Percentiles rank a stretch among this genome's conserved stretches.
phyloP scores from a whole-genome alignment of 1,139 yeast species.

The Tardiomyces blankii region DNA sequence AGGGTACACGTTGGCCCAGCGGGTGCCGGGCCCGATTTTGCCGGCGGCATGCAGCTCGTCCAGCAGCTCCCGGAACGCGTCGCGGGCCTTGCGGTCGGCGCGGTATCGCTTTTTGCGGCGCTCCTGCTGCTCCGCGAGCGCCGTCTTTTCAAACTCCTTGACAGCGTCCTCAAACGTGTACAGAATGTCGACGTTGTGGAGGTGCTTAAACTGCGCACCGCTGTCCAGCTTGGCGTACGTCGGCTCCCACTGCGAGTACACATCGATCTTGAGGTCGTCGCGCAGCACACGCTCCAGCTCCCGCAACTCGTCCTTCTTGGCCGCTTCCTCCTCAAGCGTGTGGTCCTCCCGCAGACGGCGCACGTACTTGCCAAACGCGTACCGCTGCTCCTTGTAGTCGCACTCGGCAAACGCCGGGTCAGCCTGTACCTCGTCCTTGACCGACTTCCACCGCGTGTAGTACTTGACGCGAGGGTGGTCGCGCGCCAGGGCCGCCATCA shows the following conservation, averaged over 20 bases:
- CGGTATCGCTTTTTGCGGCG: not conserved
- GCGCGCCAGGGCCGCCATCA: constrained; percentile 36
- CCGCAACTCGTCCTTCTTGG: constrained; percentile 10
- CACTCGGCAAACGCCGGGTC: constrained; percentile 49
- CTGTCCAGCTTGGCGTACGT: constrained; percentile 46
- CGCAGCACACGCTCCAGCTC: constrained; percentile 15
- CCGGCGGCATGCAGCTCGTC: constrained; percentile 27
- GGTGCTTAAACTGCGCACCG: constrained; percentile 42
- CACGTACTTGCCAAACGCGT: constrained; percentile 43
- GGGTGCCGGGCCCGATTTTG: constrained; percentile 42
- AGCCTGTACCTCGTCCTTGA: constrained; percentile 39
- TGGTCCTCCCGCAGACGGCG: constrained; percentile 31
- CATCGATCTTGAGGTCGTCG: constrained; percentile 25
- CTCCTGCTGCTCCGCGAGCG: constrained; percentile 28
- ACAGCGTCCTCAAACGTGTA: constrained; percentile 41
- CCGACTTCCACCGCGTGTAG: constrained; percentile 58
- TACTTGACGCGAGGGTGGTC: constrained; percentile 35
- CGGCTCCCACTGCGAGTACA: constrained; percentile 33
- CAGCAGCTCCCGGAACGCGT: constrained; percentile 41
- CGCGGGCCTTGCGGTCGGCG: constrained; percentile 57
- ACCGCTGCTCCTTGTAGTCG: constrained; percentile 12
- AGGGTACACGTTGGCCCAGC: constrained; percentile 48
- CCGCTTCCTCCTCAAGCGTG: constrained; percentile 19
- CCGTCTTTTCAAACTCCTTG: constrained; percentile 31
- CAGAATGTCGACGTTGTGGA: constrained; percentile 52